phyloP scores from a whole-genome alignment of 2,329 filamentous ascomycete species.

The Trichoderma endophyticum region DNA sequence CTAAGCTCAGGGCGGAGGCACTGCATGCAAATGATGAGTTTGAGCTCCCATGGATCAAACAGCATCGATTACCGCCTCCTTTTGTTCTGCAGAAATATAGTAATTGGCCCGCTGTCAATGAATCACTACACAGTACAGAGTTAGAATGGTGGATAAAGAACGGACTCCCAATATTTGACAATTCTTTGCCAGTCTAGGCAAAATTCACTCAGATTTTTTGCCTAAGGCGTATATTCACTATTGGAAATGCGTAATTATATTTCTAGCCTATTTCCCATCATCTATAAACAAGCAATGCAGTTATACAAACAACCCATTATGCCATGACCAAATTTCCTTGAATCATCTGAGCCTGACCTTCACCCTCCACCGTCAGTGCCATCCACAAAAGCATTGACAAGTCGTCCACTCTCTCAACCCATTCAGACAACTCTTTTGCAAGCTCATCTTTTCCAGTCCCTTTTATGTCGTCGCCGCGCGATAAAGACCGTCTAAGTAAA shows the following conservation, averaged over 20 bases:
- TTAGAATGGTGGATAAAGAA: neutral
- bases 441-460: neutral
- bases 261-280: neutral
- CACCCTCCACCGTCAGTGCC: neutral
- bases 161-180: neutral
- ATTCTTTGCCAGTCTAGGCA: neutral
- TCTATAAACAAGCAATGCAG: neutral
- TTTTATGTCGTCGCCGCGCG: neutral
- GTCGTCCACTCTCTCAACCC: constrained; percentile 9
- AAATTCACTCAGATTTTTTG: neutral
- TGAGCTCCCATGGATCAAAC: neutral
- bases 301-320: neutral
- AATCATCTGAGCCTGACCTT: constrained; percentile 5
- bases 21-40: neutral
- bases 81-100: neutral
- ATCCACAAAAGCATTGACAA: constrained; percentile 11
- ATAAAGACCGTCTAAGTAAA: neutral
- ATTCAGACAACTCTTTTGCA: neutral
- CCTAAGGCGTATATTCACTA: neutral
- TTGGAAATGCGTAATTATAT: neutral
- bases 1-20: neutral
- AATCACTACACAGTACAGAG: neutral
- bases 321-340: neutral
- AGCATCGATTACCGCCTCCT: neutral
- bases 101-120: neutral